Percentiles rank a stretch among this genome's conserved stretches.
phyloP scores from a whole-genome alignment of 2,329 filamentous ascomycete species.

The Botrytis tulipae region DNA sequence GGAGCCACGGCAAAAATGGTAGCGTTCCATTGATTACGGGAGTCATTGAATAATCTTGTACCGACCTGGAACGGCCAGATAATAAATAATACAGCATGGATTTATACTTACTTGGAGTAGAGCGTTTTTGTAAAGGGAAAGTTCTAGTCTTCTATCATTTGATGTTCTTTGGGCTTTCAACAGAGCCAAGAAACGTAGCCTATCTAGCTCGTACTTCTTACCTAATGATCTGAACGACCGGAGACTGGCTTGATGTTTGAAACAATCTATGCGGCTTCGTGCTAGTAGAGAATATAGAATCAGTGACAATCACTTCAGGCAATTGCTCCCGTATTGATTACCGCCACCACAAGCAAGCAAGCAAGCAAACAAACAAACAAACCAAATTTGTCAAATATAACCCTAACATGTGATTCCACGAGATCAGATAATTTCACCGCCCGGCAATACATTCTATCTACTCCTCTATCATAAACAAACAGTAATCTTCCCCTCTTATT shows the following conservation, averaged over 20 bases:
- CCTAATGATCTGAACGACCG: background rate
- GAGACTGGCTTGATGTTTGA: background rate
- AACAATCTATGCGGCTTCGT: background rate
- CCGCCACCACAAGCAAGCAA: background rate
- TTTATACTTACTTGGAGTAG: background rate
- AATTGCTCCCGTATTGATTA: background rate
- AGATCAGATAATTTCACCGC: too few species aligned
- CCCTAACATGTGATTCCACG: background rate
- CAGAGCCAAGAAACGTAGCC: background rate
- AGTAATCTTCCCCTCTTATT: background rate
- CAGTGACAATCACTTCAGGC: background rate
- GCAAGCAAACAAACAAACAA: background rate
- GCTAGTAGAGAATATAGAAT: background rate
- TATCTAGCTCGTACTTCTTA: background rate
- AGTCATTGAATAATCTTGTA: background rate
- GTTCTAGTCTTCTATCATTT: too few species aligned
- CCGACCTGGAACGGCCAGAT: background rate
- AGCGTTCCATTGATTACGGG: background rate
- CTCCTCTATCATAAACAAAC: background rate
- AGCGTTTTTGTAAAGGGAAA: background rate
- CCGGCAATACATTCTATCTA: background rate
- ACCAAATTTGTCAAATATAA: background rate
- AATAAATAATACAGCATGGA: background rate
- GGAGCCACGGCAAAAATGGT: background rate
- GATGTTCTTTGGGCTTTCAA: too few species aligned